These are phyloP conservation scores for Lanmaoa rubissima DNA, from an alignment of 768 basidiomycete species.

Conservation along the genomic window DNA sequence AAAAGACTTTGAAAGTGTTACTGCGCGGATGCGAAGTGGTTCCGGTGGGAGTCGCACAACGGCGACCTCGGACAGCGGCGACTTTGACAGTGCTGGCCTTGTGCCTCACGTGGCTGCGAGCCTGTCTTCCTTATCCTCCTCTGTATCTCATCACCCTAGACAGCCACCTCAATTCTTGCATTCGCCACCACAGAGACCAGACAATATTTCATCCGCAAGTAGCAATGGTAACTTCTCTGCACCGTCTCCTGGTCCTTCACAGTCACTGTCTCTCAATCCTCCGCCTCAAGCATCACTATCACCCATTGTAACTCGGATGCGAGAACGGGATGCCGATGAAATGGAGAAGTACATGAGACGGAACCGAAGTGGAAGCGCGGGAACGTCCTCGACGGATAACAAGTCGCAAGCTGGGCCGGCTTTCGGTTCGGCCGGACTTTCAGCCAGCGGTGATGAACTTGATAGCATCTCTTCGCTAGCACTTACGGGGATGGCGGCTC, in stretches of 20 bases:
- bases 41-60: slow-evolving; percentile 81
- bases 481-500: slow-evolving; percentile 54
- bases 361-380: slow-evolving; percentile 79
- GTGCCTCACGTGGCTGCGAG: slow-evolving; percentile 40
- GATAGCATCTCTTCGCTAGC: slow-evolving; percentile 45
- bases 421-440: slow-evolving; percentile 48
- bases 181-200: slow-evolving; percentile 40
- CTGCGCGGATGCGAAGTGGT: slow-evolving; percentile 70
- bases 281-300: slow-evolving; percentile 53
- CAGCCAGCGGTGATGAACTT: slow-evolving; percentile 55
- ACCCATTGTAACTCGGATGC: slow-evolving; percentile 77
- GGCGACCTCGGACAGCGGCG: slow-evolving; percentile 71
- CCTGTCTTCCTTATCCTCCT: slow-evolving; percentile 62
- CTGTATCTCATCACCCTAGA: slow-evolving; percentile 52
- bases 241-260: slow-evolving; percentile 37
- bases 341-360: slow-evolving; percentile 83
- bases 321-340: slow-evolving; percentile 81
- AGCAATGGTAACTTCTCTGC: slow-evolving; percentile 39
- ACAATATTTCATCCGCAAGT: slow-evolving; percentile 30
- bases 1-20: slow-evolving; percentile 38
- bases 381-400: slow-evolving; percentile 69
- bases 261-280: slow-evolving; percentile 36
- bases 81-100: slow-evolving; percentile 47
- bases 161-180: slow-evolving; percentile 38
- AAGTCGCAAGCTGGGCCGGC: slow-evolving; percentile 55